phyloP scores from a whole-genome alignment of 306 rosid species.

The Gynostemma pentaphyllum region DNA sequence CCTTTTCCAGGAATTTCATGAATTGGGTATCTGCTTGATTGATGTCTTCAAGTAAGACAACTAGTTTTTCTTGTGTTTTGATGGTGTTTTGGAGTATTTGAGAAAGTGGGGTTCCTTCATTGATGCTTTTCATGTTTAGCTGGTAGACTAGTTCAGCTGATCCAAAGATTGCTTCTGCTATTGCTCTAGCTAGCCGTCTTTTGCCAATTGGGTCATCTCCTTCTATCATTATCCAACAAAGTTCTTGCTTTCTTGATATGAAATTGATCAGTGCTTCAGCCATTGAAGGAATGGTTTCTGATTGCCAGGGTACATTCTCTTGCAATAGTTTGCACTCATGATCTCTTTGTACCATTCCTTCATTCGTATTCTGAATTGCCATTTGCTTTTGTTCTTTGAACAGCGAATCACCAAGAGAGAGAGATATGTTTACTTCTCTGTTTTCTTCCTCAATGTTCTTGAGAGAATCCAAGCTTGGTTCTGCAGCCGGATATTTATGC shows the following conservation, averaged over 20 bases:
- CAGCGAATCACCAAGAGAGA: conserved; percentile 65
- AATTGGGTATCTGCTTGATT: conserved; percentile 60
- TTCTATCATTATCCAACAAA: conserved; percentile 55
- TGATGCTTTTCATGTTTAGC: conserved; percentile 35
- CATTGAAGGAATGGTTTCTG: conserved; percentile 53
- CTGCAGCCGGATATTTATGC: conserved; percentile 24
- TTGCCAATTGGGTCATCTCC: conserved; percentile 72
- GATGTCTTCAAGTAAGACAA: conserved; percentile 52
- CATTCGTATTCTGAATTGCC: conserved; percentile 27
- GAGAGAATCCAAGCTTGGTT: conserved; percentile 41
- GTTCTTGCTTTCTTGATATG: conserved; percentile 30
- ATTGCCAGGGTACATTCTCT: conserved; percentile 96
- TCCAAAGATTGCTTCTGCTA: conserved; percentile 67
- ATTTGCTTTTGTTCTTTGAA: conserved; percentile 34
- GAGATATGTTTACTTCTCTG: conserved; percentile 60
- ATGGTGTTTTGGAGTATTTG: conserved; percentile 34
- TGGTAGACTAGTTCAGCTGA: conserved; percentile 42
- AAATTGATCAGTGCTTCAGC: conserved; percentile 53
- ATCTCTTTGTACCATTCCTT: conserved; percentile 33
- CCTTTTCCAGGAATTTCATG: conserved; percentile 44
- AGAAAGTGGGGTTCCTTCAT: conserved; percentile 16
- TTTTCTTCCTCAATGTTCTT: conserved; percentile 34
- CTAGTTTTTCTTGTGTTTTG: conserved; percentile 43
- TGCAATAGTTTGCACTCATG: conserved; percentile 51
- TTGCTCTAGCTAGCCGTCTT: conserved; percentile 53